phyloP scores from a whole-genome alignment of 192 early-diverging fungal genomes.

The Jimgerdemannia lactiflua region DNA sequence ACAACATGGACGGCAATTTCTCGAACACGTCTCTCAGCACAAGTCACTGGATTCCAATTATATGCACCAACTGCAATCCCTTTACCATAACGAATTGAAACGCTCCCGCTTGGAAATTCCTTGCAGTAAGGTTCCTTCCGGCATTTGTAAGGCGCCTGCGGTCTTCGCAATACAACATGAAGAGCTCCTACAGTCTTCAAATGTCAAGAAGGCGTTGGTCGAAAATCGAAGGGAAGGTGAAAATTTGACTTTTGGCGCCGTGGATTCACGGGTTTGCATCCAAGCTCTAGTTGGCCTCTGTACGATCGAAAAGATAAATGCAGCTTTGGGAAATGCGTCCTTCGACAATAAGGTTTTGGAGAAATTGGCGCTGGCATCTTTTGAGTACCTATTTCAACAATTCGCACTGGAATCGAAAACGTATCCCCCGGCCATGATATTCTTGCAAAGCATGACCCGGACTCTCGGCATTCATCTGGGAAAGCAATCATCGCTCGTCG shows the following conservation, averaged over 20 bases:
- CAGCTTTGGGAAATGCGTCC: background rate
- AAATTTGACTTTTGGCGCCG: conserved; percentile 13
- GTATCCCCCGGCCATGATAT: conserved; percentile 24
- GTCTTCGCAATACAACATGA: conserved; percentile 26
- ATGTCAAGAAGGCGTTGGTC: conserved; percentile 19
- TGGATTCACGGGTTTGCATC: conserved; percentile 26
- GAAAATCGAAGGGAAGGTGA: conserved; percentile 27
- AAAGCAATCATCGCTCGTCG: conserved; percentile 24
- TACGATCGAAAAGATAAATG: background rate
- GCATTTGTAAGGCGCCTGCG: conserved; percentile 30
- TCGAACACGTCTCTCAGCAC: conserved; percentile 16
- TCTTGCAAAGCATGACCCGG: conserved; percentile 18
- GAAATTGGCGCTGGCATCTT: conserved; percentile 14
- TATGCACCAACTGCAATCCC: conserved; percentile 23
- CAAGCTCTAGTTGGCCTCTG: conserved; percentile 17
- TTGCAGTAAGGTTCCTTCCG: conserved; percentile 32
- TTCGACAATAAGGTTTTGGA: background rate
- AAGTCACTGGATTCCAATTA: conserved; percentile 29
- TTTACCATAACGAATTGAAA: conserved; percentile 35
- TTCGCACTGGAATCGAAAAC: conserved; percentile 21
- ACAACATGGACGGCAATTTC: conserved; percentile 19
- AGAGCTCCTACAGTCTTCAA: conserved; percentile 24
- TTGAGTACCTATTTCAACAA: conserved; percentile 20
- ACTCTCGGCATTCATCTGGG: conserved; percentile 23
- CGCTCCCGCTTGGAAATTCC: conserved; percentile 27